A percentile compares a stretch with the other conserved stretches of the same genome.
Evolutionary conservation across 139 green algal species (phyloP).

Genomic region (Chlamydomonas eustigma): DNA sequence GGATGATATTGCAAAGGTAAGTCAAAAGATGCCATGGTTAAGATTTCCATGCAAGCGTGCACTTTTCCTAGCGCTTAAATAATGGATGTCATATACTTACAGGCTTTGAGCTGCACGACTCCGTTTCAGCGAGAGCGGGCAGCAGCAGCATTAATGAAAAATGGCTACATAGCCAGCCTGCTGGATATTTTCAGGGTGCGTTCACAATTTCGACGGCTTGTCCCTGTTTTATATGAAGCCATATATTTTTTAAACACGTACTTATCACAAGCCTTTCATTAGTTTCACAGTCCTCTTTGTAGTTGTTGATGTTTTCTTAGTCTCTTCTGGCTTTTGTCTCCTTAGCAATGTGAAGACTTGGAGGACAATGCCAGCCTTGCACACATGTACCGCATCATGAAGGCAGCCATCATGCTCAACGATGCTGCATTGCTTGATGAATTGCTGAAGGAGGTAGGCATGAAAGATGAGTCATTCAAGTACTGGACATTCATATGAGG

Average conservation of each 20-base stretch:
- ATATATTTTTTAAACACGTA: no score
- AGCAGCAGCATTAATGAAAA: slow-evolving; percentile 57
- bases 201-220: no score
- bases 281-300: neutral
- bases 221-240: no score
- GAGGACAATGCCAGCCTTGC: slow-evolving; percentile 78
- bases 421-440: slow-evolving; percentile 84
- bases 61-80: neutral
- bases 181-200: slow-evolving; percentile 82
- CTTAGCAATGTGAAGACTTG: slow-evolving; percentile 85
- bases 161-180: slow-evolving; percentile 64
- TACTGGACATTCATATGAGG: no score
- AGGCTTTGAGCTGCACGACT: slow-evolving; percentile 55
- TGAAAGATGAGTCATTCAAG: no score
- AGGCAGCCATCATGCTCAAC: slow-evolving; percentile 86
- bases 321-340: neutral
- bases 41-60: neutral
- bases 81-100: neutral
- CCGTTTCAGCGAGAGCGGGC: slow-evolving; percentile 74
- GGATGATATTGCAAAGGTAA: slow-evolving; percentile 71
- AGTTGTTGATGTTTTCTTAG: neutral
- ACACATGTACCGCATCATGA: slow-evolving; percentile 71
- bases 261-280: no score
- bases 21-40: neutral
- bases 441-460: slow-evolving; percentile 62